Evolutionary conservation across 1,139 yeast species (phyloP).

Genomic region (Hyphopichia pseudoburtonii): DNA sequence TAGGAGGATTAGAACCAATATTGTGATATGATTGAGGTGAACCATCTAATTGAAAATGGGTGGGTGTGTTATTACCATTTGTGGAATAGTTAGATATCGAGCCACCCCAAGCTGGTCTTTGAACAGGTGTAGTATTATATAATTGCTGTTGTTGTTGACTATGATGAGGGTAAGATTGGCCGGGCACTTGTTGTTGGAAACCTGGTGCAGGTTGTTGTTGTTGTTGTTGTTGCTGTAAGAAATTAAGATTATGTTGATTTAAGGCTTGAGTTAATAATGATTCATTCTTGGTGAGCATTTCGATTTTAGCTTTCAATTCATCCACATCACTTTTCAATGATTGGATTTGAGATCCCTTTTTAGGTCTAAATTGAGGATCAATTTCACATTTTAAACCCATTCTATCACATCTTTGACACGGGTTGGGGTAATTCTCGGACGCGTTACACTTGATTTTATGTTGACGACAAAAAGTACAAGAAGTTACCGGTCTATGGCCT

Average conservation of each 20-base stretch:
- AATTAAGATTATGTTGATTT: slow-evolving; percentile 42
- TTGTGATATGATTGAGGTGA: slow-evolving; percentile 9
- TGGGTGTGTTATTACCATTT: slow-evolving; percentile 12
- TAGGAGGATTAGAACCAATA: background rate
- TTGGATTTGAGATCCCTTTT: slow-evolving; percentile 88
- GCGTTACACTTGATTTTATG: slow-evolving; percentile 95
- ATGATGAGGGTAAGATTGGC: slow-evolving; percentile 1
- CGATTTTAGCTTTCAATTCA: slow-evolving; percentile 75
- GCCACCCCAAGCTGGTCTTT: slow-evolving; percentile 7
- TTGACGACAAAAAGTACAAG: slow-evolving; percentile 93
- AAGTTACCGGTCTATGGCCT: slow-evolving; percentile 80
- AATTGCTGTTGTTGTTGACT: slow-evolving; percentile 11
- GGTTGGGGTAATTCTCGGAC: slow-evolving; percentile 74
- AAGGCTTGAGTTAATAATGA: slow-evolving; percentile 64
- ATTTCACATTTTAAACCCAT: slow-evolving; percentile 83
- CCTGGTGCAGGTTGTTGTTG: slow-evolving; percentile 5
- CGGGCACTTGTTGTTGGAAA: background rate
- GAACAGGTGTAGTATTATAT: slow-evolving; percentile 9
- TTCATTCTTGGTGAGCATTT: slow-evolving; percentile 70
- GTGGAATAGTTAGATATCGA: slow-evolving; percentile 5
- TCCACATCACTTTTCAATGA: slow-evolving; percentile 81
- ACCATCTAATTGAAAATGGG: slow-evolving; percentile 9
- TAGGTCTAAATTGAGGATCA: slow-evolving; percentile 89
- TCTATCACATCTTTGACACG: slow-evolving; percentile 80
- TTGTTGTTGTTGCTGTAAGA: slow-evolving; percentile 23